phyloP scores from a whole-genome alignment of 805 yeast species.

The Saccharomycopsis capsularis region DNA sequence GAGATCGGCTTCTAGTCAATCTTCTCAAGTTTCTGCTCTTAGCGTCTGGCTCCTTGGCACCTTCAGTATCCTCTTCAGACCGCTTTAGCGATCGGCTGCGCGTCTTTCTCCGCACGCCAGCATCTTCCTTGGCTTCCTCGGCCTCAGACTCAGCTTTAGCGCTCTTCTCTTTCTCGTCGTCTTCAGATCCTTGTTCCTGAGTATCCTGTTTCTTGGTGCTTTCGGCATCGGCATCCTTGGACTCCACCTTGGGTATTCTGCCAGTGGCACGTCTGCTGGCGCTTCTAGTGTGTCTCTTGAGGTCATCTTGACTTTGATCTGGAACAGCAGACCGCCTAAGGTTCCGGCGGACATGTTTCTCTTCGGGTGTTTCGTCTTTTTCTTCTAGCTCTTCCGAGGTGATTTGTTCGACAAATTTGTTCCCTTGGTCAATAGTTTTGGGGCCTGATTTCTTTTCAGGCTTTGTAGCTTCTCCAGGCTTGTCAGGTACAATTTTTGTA shows the following conservation, averaged over 20 bases:
- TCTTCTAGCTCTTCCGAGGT: not conserved
- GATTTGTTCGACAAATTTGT: no score
- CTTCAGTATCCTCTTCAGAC: not conserved
- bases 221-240: constrained; percentile 5
- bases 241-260: no score
- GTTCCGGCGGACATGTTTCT: not conserved
- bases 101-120: not conserved
- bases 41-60: not conserved
- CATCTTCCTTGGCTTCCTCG: not conserved
- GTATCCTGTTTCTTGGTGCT: constrained; percentile 19
- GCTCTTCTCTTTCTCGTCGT: constrained; percentile 22
- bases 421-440: no score
- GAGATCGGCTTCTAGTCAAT: not conserved
- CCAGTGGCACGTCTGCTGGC: not conserved
- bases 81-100: not conserved
- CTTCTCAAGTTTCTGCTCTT: not conserved
- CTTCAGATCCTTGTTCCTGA: constrained; percentile 23
- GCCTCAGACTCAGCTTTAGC: constrained; percentile 18
- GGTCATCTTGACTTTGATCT: not conserved
- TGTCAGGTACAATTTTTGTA: no score
- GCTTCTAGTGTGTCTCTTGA: not conserved
- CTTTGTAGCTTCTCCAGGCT: no score
- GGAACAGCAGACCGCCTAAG: not conserved
- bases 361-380: not conserved
- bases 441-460: no score